phyloP scores from a whole-genome alignment of 495 filamentous ascomycete species.

The Bacidia rubella region DNA sequence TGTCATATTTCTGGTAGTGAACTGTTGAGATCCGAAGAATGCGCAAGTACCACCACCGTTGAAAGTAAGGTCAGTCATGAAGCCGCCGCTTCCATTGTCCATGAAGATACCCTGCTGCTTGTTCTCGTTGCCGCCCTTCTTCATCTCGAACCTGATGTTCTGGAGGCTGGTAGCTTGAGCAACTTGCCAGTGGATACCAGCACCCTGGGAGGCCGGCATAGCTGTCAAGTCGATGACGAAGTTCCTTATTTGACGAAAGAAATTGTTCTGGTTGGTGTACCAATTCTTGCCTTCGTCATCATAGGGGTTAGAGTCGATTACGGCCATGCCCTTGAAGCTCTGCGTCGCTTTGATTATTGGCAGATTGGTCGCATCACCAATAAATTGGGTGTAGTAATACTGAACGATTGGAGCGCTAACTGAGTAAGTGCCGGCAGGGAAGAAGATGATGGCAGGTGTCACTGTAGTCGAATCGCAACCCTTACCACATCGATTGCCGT shows the following conservation, averaged over 20 bases:
- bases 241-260: slow-evolving; percentile 93
- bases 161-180: slow-evolving; percentile 87
- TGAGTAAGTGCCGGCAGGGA: slow-evolving; percentile 65
- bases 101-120: slow-evolving; percentile 87
- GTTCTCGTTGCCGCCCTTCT: slow-evolving; percentile 53
- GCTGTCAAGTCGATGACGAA: slow-evolving; percentile 75
- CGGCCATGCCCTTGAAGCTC: slow-evolving; percentile 66
- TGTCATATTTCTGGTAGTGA: slow-evolving; percentile 78
- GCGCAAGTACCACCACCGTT: slow-evolving; percentile 75
- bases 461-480: slow-evolving; percentile 73
- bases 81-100: slow-evolving; percentile 87
- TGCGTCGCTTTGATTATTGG: slow-evolving; percentile 68
- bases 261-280: slow-evolving; percentile 97
- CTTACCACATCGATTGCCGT: slow-evolving; percentile 61
- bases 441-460: slow-evolving; percentile 63
- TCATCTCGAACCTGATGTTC: slow-evolving; percentile 86
- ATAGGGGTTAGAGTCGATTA: slow-evolving; percentile 88
- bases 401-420: slow-evolving; percentile 56
- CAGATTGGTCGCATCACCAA: slow-evolving; percentile 55
- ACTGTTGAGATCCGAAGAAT: slow-evolving; percentile 90
- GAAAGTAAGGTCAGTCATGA: slow-evolving; percentile 77
- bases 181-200: slow-evolving; percentile 97
- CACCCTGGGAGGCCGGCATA: slow-evolving; percentile 47
- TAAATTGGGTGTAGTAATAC: slow-evolving; percentile 69
- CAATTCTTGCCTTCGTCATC: slow-evolving; percentile 45